Conservation (phyloP, 768 basidiomycete genomes). For the Boletus coccyginus region DNA sequence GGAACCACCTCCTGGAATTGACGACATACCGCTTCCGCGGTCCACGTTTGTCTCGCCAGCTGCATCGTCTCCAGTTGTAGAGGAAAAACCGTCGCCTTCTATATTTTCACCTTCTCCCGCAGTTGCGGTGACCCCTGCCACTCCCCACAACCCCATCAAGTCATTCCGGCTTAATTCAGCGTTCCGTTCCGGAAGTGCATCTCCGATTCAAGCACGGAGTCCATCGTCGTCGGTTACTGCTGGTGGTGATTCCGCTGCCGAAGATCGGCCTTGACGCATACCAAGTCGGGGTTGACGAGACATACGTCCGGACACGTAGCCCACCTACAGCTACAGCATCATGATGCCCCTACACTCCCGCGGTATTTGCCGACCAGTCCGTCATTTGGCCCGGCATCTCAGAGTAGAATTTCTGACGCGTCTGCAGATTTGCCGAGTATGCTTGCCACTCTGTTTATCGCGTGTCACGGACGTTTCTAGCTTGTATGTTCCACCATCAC, state of each 20-base stretch:
- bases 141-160: conserved; percentile 53
- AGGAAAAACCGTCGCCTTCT: conserved; percentile 22
- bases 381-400: conserved; percentile 92
- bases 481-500: conserved; percentile 50
- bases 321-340: no score
- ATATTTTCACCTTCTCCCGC: no score
- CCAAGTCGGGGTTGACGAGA: conserved; percentile 40
- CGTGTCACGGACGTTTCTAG: conserved; percentile 38
- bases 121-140: conserved; percentile 41
- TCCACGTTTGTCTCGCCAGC: conserved; percentile 20
- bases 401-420: conserved; percentile 37
- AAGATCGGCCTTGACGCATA: conserved; percentile 35
- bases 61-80: conserved; percentile 23
- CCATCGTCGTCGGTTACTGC: conserved; percentile 38
- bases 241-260: conserved; percentile 27
- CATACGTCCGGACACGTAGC: conserved; percentile 42
- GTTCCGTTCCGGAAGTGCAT: conserved; percentile 34
- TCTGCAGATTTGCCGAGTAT: conserved; percentile 70
- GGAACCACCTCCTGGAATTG: conserved; percentile 60
- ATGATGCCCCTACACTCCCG: conserved; percentile 60
- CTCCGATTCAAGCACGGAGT: conserved; percentile 38
- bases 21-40: conserved; percentile 32
- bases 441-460: conserved; percentile 27
- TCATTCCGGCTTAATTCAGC: conserved; percentile 35
- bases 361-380: conserved; percentile 60